These are phyloP conservation scores for Ramularia endophylla DNA, from an alignment of 2,329 filamentous ascomycete species.

Conservation along the genomic window DNA sequence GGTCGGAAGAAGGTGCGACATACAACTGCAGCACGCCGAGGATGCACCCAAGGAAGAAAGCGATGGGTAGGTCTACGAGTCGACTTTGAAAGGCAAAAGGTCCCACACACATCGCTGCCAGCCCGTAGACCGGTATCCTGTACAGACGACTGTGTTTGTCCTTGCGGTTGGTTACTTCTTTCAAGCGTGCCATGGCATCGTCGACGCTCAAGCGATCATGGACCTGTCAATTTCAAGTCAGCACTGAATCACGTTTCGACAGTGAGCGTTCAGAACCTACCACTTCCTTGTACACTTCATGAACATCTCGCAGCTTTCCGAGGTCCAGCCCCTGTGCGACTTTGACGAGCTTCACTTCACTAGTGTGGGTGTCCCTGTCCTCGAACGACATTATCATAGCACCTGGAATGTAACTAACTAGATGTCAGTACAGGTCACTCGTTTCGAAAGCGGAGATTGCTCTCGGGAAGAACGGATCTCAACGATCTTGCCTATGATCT, in stretches of 20 bases:
- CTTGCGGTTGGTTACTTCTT: constrained; percentile 55
- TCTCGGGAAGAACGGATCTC: too few species aligned
- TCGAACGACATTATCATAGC: constrained; percentile 95
- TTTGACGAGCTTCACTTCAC: constrained; percentile 71
- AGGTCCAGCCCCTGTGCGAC: constrained; percentile 65
- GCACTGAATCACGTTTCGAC: too few species aligned
- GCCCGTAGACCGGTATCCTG: constrained; percentile 62
- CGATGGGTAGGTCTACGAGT: constrained; percentile 70
- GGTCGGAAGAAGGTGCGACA: constrained; percentile 65
- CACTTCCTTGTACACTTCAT: constrained; percentile 77
- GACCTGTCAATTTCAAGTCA: constrained; percentile 35
- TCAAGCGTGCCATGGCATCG: constrained; percentile 58
- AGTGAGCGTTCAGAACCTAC: constrained; percentile 3
- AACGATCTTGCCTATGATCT: too few species aligned
- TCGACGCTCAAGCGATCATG: constrained; percentile 69
- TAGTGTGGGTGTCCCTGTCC: constrained; percentile 65
- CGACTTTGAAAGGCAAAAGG: constrained; percentile 75
- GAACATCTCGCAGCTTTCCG: constrained; percentile 66
- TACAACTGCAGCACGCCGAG: constrained; percentile 70
- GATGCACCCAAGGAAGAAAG: constrained; percentile 68
- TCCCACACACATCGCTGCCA: constrained; percentile 69
- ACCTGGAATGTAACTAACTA: constrained; percentile 63
- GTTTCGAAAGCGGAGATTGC: too few species aligned
- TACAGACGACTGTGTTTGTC: constrained; percentile 47
- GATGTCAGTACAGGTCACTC: too few species aligned